These are phyloP conservation scores for Taiwanofungus camphoratus DNA, from an alignment of 1,284 basidiomycete species.

Conservation along the genomic window DNA sequence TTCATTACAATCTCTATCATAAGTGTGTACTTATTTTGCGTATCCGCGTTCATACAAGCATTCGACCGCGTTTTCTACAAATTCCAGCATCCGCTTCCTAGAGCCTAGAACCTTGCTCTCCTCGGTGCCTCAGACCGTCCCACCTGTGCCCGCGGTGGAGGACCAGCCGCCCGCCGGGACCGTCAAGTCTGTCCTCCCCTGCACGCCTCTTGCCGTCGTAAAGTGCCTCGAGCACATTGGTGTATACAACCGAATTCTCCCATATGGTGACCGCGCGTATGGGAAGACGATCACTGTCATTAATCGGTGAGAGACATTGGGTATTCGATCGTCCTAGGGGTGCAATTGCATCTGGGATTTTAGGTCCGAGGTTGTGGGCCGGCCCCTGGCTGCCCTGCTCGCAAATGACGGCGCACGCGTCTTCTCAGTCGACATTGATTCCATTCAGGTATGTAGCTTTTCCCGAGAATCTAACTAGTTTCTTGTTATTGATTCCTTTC, in stretches of 20 bases:
- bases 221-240: slow-evolving; percentile 90
- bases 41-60: background rate
- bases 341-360: background rate
- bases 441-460: slow-evolving; percentile 61
- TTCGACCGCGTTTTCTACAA: no score
- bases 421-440: slow-evolving; percentile 92
- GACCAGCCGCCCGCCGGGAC: slow-evolving; percentile 74
- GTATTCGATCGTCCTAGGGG: background rate
- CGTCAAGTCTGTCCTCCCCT: slow-evolving; percentile 93
- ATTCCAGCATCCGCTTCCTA: slow-evolving; percentile 75
- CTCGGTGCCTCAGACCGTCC: slow-evolving; percentile 35
- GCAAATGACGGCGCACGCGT: slow-evolving; percentile 96
- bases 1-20: slow-evolving; percentile 96
- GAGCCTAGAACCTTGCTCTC: slow-evolving; percentile 57
- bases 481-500: background rate
- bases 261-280: slow-evolving; percentile 92
- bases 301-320: slow-evolving; percentile 61
- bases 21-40: slow-evolving; percentile 51
- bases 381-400: slow-evolving; percentile 89
- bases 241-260: slow-evolving; percentile 88
- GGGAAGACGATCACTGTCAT: slow-evolving; percentile 93
- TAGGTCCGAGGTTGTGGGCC: slow-evolving; percentile 94
- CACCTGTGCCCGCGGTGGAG: slow-evolving; percentile 34
- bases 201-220: slow-evolving; percentile 94
- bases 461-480: background rate